Conservation (phyloP, 1,284 basidiomycete genomes). For the Athelia sp. region DNA sequence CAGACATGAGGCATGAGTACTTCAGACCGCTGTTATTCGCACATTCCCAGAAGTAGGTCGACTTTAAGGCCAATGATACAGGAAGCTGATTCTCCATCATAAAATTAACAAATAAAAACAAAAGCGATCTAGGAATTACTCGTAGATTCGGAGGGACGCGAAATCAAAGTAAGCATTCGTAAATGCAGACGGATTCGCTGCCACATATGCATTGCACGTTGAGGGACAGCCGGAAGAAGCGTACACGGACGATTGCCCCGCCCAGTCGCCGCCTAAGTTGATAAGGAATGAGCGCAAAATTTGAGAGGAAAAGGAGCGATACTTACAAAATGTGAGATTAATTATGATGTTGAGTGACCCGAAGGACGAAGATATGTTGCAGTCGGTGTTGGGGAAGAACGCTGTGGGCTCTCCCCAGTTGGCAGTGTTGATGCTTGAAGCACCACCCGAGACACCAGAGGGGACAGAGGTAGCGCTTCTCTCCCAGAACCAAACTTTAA, state of each 20-base stretch:
- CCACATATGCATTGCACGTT: conserved; percentile 30
- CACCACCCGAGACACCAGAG: conserved; percentile 20
- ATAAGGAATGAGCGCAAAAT: background rate
- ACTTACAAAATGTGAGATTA: conserved; percentile 21
- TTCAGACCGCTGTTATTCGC: too few species aligned
- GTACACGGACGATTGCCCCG: conserved; percentile 16
- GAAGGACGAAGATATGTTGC: conserved; percentile 15
- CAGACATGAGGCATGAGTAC: too few species aligned
- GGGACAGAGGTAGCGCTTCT: conserved; percentile 20
- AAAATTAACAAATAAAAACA: too few species aligned
- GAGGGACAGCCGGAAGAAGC: conserved; percentile 18
- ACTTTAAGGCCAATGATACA: too few species aligned
- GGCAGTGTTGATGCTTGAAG: conserved; percentile 19
- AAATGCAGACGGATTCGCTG: conserved; percentile 16
- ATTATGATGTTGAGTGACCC: conserved; percentile 20
- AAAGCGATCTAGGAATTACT: too few species aligned
- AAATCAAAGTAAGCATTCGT: too few species aligned
- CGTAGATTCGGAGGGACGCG: too few species aligned
- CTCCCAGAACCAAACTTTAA: conserved; percentile 37
- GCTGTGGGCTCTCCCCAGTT: conserved; percentile 16
- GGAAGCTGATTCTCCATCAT: too few species aligned
- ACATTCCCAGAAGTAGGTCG: too few species aligned
- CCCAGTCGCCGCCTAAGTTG: conserved; percentile 27
- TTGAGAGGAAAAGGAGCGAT: background rate
- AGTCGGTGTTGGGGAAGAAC: conserved; percentile 9